Conservation (phyloP, 1,284 basidiomycete genomes). For the Polyporus tsugae region DNA sequence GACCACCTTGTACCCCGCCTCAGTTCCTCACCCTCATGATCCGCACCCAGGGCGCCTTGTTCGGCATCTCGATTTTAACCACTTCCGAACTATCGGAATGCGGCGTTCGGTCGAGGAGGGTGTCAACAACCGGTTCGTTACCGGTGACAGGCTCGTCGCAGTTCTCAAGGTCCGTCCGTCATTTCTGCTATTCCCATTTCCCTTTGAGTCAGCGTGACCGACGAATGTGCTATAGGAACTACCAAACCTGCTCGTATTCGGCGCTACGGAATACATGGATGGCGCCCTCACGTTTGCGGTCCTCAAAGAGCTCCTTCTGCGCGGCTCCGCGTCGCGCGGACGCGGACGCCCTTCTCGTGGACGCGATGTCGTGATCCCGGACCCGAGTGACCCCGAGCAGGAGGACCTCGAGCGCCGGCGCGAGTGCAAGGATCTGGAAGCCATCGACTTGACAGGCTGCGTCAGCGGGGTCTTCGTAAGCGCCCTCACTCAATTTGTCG, state of each 20-base stretch:
- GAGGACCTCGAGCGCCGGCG: slow-evolving; percentile 77
- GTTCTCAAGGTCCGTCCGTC: slow-evolving; percentile 75
- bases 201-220: background rate
- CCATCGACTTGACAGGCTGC: slow-evolving; percentile 94
- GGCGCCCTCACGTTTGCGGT: slow-evolving; percentile 85
- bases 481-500: slow-evolving; percentile 86
- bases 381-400: slow-evolving; percentile 64
- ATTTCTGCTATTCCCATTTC: background rate
- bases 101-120: slow-evolving; percentile 92
- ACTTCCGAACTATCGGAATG: slow-evolving; percentile 95
- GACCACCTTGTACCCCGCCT: slow-evolving; percentile 17
- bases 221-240: slow-evolving; percentile 65
- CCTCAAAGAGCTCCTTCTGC: slow-evolving; percentile 86
- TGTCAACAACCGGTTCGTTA: slow-evolving; percentile 91
- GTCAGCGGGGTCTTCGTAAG: slow-evolving; percentile 89
- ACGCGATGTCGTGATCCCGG: slow-evolving; percentile 56
- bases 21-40: slow-evolving; percentile 78
- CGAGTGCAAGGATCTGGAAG: slow-evolving; percentile 85
- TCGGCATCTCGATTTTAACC: slow-evolving; percentile 87
- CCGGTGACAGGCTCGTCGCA: slow-evolving; percentile 84
- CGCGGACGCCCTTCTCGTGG: slow-evolving; percentile 77
- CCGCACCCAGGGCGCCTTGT: slow-evolving; percentile 80
- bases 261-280: slow-evolving; percentile 97
- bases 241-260: slow-evolving; percentile 83
- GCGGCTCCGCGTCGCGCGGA: slow-evolving; percentile 74